Conservation (phyloP, 176 grass and related monocot species). For the Areca catechu region DNA sequence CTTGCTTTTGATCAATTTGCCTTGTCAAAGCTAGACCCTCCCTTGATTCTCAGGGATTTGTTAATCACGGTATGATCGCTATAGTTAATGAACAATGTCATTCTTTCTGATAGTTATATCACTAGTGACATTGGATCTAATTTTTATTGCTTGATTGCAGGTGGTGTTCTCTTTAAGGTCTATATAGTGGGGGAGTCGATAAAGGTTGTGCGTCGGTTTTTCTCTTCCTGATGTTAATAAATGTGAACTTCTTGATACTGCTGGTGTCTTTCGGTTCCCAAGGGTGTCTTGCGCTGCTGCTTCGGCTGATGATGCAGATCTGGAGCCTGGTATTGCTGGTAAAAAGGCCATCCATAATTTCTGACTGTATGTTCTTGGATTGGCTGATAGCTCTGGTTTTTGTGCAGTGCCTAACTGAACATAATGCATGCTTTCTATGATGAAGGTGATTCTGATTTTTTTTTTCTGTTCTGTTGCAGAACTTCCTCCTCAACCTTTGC, state of each 20-base stretch:
- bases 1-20: constrained; percentile 64
- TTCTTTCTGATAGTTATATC: background rate
- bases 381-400: too few relatives aligned
- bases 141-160: constrained; percentile 30
- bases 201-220: constrained; percentile 64
- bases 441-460: constrained; percentile 19
- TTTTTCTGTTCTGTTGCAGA: constrained; percentile 31
- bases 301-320: constrained; percentile 60
- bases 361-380: too few relatives aligned
- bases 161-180: constrained; percentile 87
- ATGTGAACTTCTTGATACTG: constrained; percentile 45
- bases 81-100: background rate
- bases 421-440: too few relatives aligned
- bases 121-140: too few relatives aligned
- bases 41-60: constrained; percentile 92
- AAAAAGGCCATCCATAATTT: background rate
- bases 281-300: constrained; percentile 94
- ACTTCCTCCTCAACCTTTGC: constrained; percentile 76
- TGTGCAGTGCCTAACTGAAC: background rate
- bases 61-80: constrained; percentile 67
- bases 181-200: constrained; percentile 81
- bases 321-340: constrained; percentile 82
- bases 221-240: constrained; percentile 80
- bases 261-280: constrained; percentile 66
- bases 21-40: constrained; percentile 68